Evolutionary conservation across 768 basidiomycete genomes (phyloP).

Genomic region (Xerocomellus chrysenteron): DNA sequence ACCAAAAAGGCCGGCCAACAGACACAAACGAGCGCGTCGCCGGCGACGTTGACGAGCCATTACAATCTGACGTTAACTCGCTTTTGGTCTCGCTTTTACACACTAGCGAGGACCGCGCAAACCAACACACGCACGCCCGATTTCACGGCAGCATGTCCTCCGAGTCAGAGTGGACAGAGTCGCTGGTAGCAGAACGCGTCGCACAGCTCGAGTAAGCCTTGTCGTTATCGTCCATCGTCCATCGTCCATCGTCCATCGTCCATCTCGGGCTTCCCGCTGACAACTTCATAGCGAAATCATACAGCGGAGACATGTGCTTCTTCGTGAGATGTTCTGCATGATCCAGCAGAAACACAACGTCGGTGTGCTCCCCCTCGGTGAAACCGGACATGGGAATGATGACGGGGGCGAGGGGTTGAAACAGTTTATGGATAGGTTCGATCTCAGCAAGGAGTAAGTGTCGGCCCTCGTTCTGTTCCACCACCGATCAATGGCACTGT

Average conservation of each 20-base stretch:
- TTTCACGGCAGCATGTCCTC: conserved; percentile 20
- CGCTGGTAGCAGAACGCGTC: conserved; percentile 38
- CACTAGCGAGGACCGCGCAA: not conserved
- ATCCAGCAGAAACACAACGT: conserved; percentile 52
- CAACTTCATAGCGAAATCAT: conserved; percentile 51
- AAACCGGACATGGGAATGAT: conserved; percentile 29
- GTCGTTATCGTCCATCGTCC: not conserved
- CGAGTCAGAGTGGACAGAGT: conserved; percentile 26
- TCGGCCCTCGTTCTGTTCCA: not conserved
- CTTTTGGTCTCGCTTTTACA: not conserved
- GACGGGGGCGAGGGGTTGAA: conserved; percentile 43
- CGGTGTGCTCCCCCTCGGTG: conserved; percentile 39
- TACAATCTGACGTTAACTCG: not conserved
- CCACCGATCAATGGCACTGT: not conserved
- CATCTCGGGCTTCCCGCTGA: not conserved
- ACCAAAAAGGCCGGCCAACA: not conserved
- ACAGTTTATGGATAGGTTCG: conserved; percentile 55
- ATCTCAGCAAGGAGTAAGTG: conserved; percentile 52
- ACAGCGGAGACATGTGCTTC: conserved; percentile 64
- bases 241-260: not conserved
- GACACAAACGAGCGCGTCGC: conserved; percentile 8
- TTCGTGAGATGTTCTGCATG: conserved; percentile 70
- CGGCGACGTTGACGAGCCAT: not conserved
- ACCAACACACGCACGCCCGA: conserved; percentile 4
- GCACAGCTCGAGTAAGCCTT: conserved; percentile 33